Evolutionary conservation across 176 grass and related monocot species (phyloP), one percentile per base, ranked within the genome.

Genomic region (Avena eriantha): DNA sequence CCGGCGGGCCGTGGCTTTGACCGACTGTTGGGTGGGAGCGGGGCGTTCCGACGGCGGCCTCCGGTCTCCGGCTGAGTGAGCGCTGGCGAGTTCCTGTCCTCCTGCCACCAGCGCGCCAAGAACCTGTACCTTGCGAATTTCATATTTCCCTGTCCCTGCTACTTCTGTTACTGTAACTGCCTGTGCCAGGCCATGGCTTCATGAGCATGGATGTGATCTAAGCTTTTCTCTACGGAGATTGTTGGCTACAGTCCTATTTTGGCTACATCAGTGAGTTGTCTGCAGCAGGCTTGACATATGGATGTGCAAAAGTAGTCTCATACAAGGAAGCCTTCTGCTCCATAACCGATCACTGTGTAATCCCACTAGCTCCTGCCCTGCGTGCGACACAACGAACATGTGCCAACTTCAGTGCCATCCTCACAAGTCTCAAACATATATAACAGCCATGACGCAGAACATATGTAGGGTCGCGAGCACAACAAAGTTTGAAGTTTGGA

Each of bases 261-360:
- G 19, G 71, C 79, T 50, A n/a, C 61, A 68, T 5, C 79, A 81
- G 54, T 74, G 69, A 11, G 23, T 5, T 33, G 53, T 60, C 24
- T 43, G 54, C 69, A n/a, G 69, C n/a, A 84, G 82, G 29, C 69
- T 60, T 84, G 69, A 63, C 82, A 84, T 50, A 73, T 75, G 26
- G 58, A 46, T 61, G 82, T 74, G 70, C 56, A 61, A 76, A 84
- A 84, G 82, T 84, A 84, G 71, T 5, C 71, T 76, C 41, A 23
- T 76, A 76, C 72, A 65, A 84, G 72, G 83, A 76, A 36, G 71
- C 81, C 67, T 7, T 29, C 81, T 71, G 49, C 57, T 76, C 71
- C 71, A 76, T 64, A 18, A 84, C 29, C 21, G 57, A 51, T 36
- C 57, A 65, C 45, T 65, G 71, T 51, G 0, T 49, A 51, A 10